Base-by-base conservation (phyloP, 169 alveolate species). In the Plasmodium chabaudi region DNA sequence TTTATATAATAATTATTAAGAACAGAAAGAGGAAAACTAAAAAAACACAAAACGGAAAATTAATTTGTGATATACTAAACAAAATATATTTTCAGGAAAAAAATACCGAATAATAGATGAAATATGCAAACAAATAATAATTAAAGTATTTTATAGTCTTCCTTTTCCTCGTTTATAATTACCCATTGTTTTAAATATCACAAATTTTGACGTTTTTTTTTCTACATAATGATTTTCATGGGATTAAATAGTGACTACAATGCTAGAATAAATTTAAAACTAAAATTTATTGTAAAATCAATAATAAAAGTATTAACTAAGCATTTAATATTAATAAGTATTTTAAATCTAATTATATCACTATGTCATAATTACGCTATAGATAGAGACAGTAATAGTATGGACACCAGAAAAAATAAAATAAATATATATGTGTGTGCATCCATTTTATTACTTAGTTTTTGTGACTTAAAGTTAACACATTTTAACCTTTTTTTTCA, bases 161-260 rank as follows among this genome's bases (percentile, higher is more conserved):
- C 27, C 13, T 61, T 61, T 61, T 9, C 19, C n/a, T 57, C 65
- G 25, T 61, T 27, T 61, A 21, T 51, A 51, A 27, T 63, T 46
- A 25, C 25, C 34, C 25, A 60, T 47, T 44, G 17, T 74, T 74
- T 74, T 74, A 61, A 65, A 73, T 55, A 55, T 34, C 42, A 59
- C 59, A 74, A 56, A 74, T 27, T 61, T 47, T 60, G 42, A 23
- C n/a, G 63, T 63, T 75, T 63, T 63, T 67, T 34, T 75, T 67
- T 47, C 88, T 56, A 75, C 88, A 75, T 75, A 61, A 75, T 75
- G 88, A 75, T 75, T 75, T 75, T 75, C 73, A 44, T 75, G 77
- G 88, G 88, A 75, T 75, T 75, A 63, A 75, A 63, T 75, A 63
- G 77, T 75, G 88, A 75, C 64, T 75, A 75, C 88, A 75, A 46